These are phyloP conservation scores for Wickerhamomyces rabaulensis DNA, from an alignment of 805 yeast genomes.

Conservation along the genomic window DNA sequence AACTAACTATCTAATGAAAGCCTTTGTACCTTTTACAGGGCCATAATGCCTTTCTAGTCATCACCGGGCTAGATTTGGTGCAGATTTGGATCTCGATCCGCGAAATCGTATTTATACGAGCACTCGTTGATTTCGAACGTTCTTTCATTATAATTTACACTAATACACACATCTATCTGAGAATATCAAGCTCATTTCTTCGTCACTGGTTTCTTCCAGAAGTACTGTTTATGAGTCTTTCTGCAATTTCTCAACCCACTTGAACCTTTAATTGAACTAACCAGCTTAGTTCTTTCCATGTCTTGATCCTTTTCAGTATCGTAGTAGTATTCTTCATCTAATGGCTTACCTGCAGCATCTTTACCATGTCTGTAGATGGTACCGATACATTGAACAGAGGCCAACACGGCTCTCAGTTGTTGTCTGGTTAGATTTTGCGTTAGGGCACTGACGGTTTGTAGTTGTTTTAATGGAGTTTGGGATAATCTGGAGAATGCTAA, in stretches of 20 bases:
- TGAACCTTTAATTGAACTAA: conserved; percentile 71
- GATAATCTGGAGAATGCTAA: conserved; percentile 85
- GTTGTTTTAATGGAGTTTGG: conserved; percentile 76
- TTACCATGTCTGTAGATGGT: conserved; percentile 84
- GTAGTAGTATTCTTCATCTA: conserved; percentile 93
- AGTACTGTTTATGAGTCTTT: conserved; percentile 80
- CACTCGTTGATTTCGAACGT: too few relatives aligned
- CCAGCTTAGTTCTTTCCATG: conserved; percentile 59
- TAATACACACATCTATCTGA: background rate
- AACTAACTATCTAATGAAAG: too few relatives aligned
- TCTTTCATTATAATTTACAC: background rate
- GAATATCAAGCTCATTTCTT: conserved; percentile 11
- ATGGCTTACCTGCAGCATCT: conserved; percentile 93
- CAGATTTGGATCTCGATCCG: too few relatives aligned
- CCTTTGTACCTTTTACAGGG: too few relatives aligned
- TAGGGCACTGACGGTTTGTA: conserved; percentile 56
- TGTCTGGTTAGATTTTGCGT: conserved; percentile 41
- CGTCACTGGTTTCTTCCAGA: conserved; percentile 40
- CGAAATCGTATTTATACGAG: too few relatives aligned
- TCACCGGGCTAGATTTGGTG: too few relatives aligned
- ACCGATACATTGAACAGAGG: conserved; percentile 63
- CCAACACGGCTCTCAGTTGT: conserved; percentile 40
- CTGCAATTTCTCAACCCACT: conserved; percentile 84
- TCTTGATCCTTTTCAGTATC: conserved; percentile 79
- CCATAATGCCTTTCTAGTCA: too few relatives aligned